Evolutionary conservation across 345 rosid species (phyloP).

Genomic region (Eucalyptus cloeziana): DNA sequence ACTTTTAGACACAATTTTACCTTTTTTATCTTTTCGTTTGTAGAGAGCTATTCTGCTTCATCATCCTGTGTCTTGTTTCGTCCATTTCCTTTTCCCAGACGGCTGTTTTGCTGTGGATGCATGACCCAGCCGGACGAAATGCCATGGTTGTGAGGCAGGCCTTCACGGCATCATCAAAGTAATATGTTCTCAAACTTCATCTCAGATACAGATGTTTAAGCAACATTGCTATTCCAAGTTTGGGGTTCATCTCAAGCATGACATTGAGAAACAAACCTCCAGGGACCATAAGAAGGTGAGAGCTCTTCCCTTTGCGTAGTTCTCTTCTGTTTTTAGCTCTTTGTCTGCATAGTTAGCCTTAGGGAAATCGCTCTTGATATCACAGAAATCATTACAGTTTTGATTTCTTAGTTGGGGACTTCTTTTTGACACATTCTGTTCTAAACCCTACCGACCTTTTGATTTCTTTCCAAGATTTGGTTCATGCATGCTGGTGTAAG

Average conservation of each 20-base stretch:
- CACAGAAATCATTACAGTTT: not conserved
- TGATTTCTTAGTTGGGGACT: not conserved
- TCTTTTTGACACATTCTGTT: not conserved
- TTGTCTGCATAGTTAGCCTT: not conserved
- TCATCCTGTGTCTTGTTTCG: not conserved
- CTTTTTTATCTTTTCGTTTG: not conserved
- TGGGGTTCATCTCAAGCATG: slow-evolving; percentile 33
- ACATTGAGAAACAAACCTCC: slow-evolving; percentile 13
- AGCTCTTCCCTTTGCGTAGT: not conserved
- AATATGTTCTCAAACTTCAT: slow-evolving; percentile 49
- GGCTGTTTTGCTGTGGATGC: slow-evolving; percentile 59
- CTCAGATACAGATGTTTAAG: slow-evolving; percentile 44
- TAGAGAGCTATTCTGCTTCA: not conserved
- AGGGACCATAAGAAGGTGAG: slow-evolving; percentile 44
- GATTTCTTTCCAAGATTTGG: not conserved
- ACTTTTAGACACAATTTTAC: not conserved
- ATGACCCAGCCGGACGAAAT: slow-evolving; percentile 53
- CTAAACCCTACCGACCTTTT: not conserved
- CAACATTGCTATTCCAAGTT: slow-evolving; percentile 36
- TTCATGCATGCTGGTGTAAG: not conserved
- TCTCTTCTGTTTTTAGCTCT: not conserved
- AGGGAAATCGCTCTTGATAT: not conserved
- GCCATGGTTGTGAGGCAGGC: slow-evolving; percentile 33
- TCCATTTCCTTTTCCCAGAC: slow-evolving; percentile 9
- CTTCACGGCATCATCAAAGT: not conserved